Evolutionary conservation across 176 grass and related monocot species (phyloP).

Genomic region (Ananas comosus): DNA sequence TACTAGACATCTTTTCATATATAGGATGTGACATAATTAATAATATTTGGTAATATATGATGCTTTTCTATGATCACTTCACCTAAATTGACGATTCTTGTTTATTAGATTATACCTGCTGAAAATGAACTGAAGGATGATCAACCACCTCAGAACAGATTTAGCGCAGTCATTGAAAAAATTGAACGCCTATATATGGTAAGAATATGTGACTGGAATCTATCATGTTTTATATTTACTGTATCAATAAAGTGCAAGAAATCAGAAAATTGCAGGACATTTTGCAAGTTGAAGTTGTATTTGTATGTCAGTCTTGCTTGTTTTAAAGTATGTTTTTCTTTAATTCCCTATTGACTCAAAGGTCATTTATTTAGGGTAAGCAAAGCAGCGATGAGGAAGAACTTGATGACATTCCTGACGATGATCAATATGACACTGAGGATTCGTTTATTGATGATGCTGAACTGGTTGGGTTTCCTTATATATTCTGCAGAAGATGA

Average conservation of each 20-base stretch:
- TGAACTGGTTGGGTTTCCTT: slow-evolving; percentile 71
- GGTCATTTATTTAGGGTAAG: slow-evolving; percentile 46
- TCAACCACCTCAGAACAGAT: slow-evolving; percentile 58
- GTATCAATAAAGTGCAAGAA: slow-evolving; percentile 2
- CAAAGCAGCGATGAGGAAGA: slow-evolving; percentile 99
- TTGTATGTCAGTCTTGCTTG: no score
- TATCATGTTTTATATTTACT: not conserved
- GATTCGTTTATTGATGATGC: slow-evolving; percentile 99
- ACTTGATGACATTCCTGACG: slow-evolving; percentile 73
- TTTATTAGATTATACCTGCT: slow-evolving; percentile 34
- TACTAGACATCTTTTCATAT: no score
- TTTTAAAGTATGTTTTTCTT: no score
- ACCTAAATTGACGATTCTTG: not conserved
- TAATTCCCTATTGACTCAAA: no score
- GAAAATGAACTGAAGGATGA: slow-evolving; percentile 66
- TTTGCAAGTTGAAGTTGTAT: no score
- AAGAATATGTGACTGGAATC: slow-evolving; percentile 5
- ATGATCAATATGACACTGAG: slow-evolving; percentile 99
- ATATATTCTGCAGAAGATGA: not conserved
- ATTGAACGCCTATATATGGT: slow-evolving; percentile 99
- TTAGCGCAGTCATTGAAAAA: slow-evolving; percentile 97
- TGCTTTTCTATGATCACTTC: not conserved
- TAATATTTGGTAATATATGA: not conserved
- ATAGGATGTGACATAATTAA: no score
- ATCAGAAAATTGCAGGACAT: not conserved